phyloP scores from a whole-genome alignment of 495 filamentous ascomycete genomes.

The Aspergillus kassunensis region DNA sequence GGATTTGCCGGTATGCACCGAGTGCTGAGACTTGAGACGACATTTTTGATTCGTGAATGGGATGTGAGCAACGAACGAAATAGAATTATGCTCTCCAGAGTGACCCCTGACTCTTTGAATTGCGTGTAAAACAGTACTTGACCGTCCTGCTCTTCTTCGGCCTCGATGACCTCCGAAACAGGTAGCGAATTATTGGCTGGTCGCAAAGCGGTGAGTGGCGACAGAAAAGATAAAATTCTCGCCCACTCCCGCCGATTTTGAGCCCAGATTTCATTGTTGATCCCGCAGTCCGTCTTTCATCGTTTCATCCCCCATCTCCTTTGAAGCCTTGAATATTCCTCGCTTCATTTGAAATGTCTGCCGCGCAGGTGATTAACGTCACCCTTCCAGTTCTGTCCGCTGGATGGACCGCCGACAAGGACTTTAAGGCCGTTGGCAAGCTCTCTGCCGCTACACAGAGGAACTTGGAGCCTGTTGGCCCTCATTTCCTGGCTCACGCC shows the following conservation, averaged over 20 bases:
- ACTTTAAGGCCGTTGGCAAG: constrained; percentile 76
- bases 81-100: too few species aligned
- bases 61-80: too few species aligned
- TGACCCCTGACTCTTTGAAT: too few species aligned
- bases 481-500: constrained; percentile 96
- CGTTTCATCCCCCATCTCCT: constrained; percentile 14
- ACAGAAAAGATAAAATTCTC: constrained; percentile 40
- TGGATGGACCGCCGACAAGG: constrained; percentile 83
- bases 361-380: constrained; percentile 43
- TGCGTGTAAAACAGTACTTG: too few species aligned
- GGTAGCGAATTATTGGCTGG: constrained; percentile 29
- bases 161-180: constrained; percentile 28
- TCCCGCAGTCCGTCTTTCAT: constrained; percentile 11
- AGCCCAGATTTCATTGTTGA: constrained; percentile 4
- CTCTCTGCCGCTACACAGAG: constrained; percentile 70
- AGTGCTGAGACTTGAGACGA: constrained; percentile 54
- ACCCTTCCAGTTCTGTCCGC: constrained; percentile 73
- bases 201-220: constrained; percentile 19
- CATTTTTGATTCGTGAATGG: too few species aligned
- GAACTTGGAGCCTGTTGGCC: constrained; percentile 90
- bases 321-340: constrained; percentile 2
- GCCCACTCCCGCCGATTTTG: constrained; percentile 16
- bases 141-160: background rate
- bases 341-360: constrained; percentile 36
- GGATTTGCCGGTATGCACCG: constrained; percentile 74